These are phyloP conservation scores for Chimonanthus salicifolius DNA, from an alignment of 164 flowering plant genomes.

Conservation along the genomic window DNA sequence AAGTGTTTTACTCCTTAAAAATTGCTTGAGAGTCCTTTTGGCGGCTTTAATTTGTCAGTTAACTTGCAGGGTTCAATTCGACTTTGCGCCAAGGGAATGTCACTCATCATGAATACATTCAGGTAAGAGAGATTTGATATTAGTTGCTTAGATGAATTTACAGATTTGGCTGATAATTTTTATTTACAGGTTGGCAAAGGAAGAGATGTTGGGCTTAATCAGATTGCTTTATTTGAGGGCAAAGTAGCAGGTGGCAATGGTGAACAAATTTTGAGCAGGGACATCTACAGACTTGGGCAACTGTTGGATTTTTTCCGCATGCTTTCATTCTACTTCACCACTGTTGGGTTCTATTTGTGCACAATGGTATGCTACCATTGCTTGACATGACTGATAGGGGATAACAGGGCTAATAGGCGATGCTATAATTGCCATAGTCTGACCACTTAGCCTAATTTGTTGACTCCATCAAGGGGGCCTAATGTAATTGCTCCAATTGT, in stretches of 20 bases:
- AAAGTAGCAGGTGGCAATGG: slow-evolving; percentile 99
- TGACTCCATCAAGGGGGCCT: not conserved
- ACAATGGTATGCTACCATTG: slow-evolving; percentile 71
- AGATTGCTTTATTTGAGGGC: slow-evolving; percentile 96
- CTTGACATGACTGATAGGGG: not conserved
- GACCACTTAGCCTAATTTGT: not conserved
- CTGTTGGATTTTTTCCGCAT: slow-evolving; percentile 96
- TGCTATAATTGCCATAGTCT: not conserved
- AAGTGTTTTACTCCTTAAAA: too few species aligned
- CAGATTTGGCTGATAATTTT: not conserved
- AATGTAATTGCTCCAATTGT: not conserved
- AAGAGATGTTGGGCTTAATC: slow-evolving; percentile 96
- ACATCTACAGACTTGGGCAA: slow-evolving; percentile 95
- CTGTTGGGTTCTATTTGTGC: slow-evolving; percentile 91
- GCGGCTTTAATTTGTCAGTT: not conserved
- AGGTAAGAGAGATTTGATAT: slow-evolving; percentile 34
- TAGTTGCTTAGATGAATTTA: slow-evolving; percentile 1
- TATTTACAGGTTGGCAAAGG: slow-evolving; percentile 90
- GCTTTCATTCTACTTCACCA: slow-evolving; percentile 94
- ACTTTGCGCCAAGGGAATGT: slow-evolving; percentile 94
- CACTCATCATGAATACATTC: slow-evolving; percentile 99
- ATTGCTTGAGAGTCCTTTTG: not conserved
- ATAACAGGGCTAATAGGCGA: not conserved
- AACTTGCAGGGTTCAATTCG: slow-evolving; percentile 77
- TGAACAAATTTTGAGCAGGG: slow-evolving; percentile 96